phyloP scores from a whole-genome alignment of 257 asterid species.

The Penstemon barbatus region DNA sequence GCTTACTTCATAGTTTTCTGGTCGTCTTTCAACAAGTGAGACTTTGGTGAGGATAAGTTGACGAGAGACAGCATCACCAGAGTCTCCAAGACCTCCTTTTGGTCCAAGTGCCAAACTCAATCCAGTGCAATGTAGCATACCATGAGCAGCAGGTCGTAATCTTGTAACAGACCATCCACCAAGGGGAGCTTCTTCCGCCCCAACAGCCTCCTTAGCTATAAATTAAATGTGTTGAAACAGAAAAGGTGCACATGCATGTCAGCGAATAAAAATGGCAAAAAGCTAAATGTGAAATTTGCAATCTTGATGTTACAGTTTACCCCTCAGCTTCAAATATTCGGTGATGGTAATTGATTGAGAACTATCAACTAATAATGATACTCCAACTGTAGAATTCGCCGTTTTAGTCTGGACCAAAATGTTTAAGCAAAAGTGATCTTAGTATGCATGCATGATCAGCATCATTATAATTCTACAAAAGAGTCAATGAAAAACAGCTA shows the following conservation, averaged over 20 bases:
- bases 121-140: slow-evolving; percentile 73
- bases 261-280: slow-evolving; percentile 13
- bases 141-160: slow-evolving; percentile 94
- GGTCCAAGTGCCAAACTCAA: slow-evolving; percentile 86
- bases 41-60: slow-evolving; percentile 91
- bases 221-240: slow-evolving; percentile 25
- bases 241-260: slow-evolving; percentile 5
- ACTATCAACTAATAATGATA: slow-evolving; percentile 70
- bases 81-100: slow-evolving; percentile 95
- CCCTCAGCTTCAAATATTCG: slow-evolving; percentile 80
- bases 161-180: slow-evolving; percentile 96
- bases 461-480: slow-evolving; percentile 12
- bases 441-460: slow-evolving; percentile 19
- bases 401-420: slow-evolving; percentile 73
- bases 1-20: slow-evolving; percentile 97
- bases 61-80: slow-evolving; percentile 93
- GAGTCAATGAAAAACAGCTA: slow-evolving; percentile 24
- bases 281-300: slow-evolving; percentile 10
- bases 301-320: slow-evolving; percentile 44
- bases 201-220: slow-evolving; percentile 93
- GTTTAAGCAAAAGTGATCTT: slow-evolving; percentile 24
- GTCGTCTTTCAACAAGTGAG: slow-evolving; percentile 95
- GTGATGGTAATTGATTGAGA: slow-evolving; percentile 69
- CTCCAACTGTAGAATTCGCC: slow-evolving; percentile 86
- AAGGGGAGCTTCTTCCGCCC: slow-evolving; percentile 96